phyloP scores from a whole-genome alignment of 2,329 filamentous ascomycete species.

The Colletotrichum theobromicola region DNA sequence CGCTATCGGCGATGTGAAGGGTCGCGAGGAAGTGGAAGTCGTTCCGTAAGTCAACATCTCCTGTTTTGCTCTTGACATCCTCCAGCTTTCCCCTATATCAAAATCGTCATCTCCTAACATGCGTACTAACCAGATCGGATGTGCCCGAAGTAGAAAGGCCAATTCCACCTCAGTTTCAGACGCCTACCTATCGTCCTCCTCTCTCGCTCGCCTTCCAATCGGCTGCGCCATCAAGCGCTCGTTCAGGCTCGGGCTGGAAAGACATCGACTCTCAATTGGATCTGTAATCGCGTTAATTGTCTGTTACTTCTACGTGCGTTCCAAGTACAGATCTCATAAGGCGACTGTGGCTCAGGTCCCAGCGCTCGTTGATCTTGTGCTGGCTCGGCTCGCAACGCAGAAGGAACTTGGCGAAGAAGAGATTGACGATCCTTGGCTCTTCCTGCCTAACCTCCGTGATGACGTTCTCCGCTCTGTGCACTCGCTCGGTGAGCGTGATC shows the following conservation, averaged over 20 bases:
- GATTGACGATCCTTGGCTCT: constrained; percentile 78
- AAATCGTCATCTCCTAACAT: constrained; percentile 40
- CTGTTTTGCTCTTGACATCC: constrained; percentile 1
- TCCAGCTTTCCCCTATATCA: neutral
- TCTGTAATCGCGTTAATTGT: constrained; percentile 59
- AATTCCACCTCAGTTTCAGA: constrained; percentile 65
- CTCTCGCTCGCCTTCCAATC: constrained; percentile 91
- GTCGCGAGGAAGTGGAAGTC: constrained; percentile 65
- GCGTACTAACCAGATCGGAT: constrained; percentile 85
- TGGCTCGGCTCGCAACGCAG: constrained; percentile 83
- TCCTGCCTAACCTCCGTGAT: constrained; percentile 87
- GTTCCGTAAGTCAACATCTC: constrained; percentile 56
- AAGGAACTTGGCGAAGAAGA: constrained; percentile 77
- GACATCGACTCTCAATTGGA: constrained; percentile 87
- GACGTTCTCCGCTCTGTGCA: constrained; percentile 88
- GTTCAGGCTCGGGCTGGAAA: constrained; percentile 79
- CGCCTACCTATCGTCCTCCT: constrained; percentile 78
- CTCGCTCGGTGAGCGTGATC: constrained; percentile 74
- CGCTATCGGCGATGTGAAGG: constrained; percentile 74
- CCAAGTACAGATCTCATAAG: constrained; percentile 65
- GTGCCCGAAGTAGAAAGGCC: constrained; percentile 74
- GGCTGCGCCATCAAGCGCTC: constrained; percentile 79
- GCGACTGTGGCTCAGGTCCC: constrained; percentile 78
- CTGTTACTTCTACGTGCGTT: constrained; percentile 66
- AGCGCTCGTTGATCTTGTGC: constrained; percentile 79